Evolutionary conservation across 2,329 filamentous ascomycete species (phyloP).

Genomic region (Pestalotiopsis sp.): DNA sequence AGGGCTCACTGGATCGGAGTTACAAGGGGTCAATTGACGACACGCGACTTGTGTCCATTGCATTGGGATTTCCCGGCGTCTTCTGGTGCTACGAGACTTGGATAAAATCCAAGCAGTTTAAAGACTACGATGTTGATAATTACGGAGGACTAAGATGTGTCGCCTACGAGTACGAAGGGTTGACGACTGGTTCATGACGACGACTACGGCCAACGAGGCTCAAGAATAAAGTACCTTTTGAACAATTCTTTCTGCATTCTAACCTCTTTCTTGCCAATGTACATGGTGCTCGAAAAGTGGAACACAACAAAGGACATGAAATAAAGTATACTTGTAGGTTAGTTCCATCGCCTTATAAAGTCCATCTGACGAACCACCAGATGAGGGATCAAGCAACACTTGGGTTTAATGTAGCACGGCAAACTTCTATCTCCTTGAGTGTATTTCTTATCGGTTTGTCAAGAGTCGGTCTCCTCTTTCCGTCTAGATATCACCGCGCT

Average conservation of each 20-base stretch:
- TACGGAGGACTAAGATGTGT: background rate
- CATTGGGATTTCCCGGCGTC: background rate
- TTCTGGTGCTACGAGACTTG: background rate
- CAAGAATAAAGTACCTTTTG: background rate
- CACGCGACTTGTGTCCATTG: background rate
- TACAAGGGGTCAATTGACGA: background rate
- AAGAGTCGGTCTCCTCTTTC: background rate
- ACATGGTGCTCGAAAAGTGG: too few species aligned
- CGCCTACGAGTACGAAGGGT: background rate
- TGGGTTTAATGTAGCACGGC: too few species aligned
- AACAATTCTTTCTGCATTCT: background rate
- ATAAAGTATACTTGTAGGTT: too few species aligned
- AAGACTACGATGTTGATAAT: background rate
- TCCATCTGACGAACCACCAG: too few species aligned
- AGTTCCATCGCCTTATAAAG: too few species aligned
- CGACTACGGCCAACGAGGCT: slow-evolving; percentile 5
- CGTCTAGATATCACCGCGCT: background rate
- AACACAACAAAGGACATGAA: too few species aligned
- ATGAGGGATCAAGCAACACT: too few species aligned
- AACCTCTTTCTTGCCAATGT: too few species aligned
- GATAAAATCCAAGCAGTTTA: background rate
- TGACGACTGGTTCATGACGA: background rate
- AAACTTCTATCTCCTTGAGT: too few species aligned
- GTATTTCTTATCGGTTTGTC: too few species aligned
- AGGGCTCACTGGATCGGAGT: slow-evolving; percentile 3